These are phyloP conservation scores for Vigna angularis DNA, from an alignment of 306 rosid species.

Conservation along the genomic window DNA sequence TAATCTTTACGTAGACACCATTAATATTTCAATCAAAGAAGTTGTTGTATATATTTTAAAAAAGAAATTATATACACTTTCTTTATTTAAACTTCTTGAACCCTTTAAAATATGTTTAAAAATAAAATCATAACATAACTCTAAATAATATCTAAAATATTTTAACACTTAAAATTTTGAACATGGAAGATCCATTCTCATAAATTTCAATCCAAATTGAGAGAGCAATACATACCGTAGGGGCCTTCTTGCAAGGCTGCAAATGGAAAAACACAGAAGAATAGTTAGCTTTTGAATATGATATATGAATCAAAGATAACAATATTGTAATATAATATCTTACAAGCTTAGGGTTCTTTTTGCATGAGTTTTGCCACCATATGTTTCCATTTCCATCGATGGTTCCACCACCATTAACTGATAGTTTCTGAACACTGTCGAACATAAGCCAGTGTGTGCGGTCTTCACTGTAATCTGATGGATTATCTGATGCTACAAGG, in stretches of 20 bases:
- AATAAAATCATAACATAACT: too few species aligned
- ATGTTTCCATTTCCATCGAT: conserved; percentile 72
- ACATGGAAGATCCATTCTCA: background rate
- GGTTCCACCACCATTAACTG: conserved; percentile 73
- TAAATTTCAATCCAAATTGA: background rate
- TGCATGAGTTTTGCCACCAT: conserved; percentile 89
- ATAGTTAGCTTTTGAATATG: conserved; percentile 4
- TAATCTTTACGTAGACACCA: too few species aligned
- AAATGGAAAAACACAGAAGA: conserved; percentile 26
- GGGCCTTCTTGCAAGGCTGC: conserved; percentile 90
- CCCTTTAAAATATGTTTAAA: too few species aligned
- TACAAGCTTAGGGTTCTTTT: conserved; percentile 35
- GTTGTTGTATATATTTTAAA: too few species aligned
- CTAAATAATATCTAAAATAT: too few species aligned
- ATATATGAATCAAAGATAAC: background rate
- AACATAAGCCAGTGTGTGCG: conserved; percentile 60
- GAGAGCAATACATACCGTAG: conserved; percentile 62
- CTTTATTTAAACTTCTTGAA: too few species aligned
- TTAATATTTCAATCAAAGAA: too few species aligned
- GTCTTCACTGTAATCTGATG: conserved; percentile 55
- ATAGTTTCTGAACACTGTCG: conserved; percentile 48
- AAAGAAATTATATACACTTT: too few species aligned
- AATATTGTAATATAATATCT: background rate
- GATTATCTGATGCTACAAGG: conserved; percentile 60
- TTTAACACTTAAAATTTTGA: too few species aligned